A percentile compares a stretch with the other conserved stretches of the same genome.
Evolutionary conservation across 2,329 filamentous ascomycete species (phyloP).

Genomic region (Claviceps arundinis): DNA sequence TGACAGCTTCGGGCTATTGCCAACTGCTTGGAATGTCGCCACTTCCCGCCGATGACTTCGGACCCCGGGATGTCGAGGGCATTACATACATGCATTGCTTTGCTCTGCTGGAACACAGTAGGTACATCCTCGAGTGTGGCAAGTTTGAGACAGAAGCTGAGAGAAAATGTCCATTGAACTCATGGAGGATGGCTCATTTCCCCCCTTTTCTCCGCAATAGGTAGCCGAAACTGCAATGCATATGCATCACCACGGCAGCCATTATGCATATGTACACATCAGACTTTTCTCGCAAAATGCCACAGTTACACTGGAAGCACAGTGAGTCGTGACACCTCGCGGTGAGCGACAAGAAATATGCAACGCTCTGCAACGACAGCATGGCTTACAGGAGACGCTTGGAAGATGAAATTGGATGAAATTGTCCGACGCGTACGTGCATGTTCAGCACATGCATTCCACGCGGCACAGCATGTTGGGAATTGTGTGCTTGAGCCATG

Average conservation of each 20-base stretch:
- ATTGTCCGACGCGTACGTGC: conserved; percentile 2
- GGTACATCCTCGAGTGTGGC: background rate
- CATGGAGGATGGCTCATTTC: too few species aligned
- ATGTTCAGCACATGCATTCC: background rate
- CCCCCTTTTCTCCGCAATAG: background rate
- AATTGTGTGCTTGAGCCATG: background rate
- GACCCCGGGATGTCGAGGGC: background rate
- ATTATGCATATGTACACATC: background rate
- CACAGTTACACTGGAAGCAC: background rate
- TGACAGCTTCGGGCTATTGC: too few species aligned
- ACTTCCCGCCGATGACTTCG: background rate
- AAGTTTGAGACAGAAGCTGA: background rate
- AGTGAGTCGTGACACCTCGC: background rate
- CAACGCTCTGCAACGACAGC: background rate
- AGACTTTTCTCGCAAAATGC: background rate
- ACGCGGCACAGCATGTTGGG: background rate
- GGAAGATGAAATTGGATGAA: background rate
- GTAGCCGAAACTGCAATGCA: background rate
- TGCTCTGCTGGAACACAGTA: background rate
- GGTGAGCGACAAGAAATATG: background rate
- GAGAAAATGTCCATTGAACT: too few species aligned
- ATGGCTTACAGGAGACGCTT: background rate
- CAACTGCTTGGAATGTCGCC: too few species aligned
- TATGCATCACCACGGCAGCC: background rate
- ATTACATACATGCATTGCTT: background rate